Evolutionary conservation across 306 rosid genomes (phyloP).

Genomic region (Dalbergia cultrata): DNA sequence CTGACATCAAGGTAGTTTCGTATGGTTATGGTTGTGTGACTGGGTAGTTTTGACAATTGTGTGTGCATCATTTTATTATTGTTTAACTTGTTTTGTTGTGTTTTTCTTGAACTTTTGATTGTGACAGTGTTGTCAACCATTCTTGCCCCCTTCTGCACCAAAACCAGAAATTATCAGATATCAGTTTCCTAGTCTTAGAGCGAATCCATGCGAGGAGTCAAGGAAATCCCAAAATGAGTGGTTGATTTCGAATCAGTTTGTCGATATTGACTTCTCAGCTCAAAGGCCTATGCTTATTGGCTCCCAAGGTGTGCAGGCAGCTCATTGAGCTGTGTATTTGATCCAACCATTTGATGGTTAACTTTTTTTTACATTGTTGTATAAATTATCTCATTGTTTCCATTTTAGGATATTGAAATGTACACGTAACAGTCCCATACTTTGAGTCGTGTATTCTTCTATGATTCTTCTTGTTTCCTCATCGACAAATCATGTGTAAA

Average conservation of each 20-base stretch:
- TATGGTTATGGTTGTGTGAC: neutral
- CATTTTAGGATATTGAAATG: neutral
- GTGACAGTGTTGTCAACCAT: slow-evolving; percentile 66
- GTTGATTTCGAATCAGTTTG: slow-evolving; percentile 51
- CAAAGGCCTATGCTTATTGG: slow-evolving; percentile 59
- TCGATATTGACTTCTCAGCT: slow-evolving; percentile 55
- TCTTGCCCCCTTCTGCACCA: slow-evolving; percentile 52
- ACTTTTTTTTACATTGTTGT: neutral
- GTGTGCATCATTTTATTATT: slow-evolving; percentile 17
- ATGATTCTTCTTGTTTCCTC: slow-evolving; percentile 10
- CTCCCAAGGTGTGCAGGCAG: slow-evolving; percentile 67
- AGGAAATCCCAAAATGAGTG: slow-evolving; percentile 58
- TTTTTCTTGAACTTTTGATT: slow-evolving; percentile 25
- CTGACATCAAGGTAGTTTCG: neutral
- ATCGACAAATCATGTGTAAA: neutral
- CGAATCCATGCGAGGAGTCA: slow-evolving; percentile 53
- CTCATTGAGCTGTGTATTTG: slow-evolving; percentile 40
- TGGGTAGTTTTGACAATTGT: neutral
- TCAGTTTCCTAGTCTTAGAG: slow-evolving; percentile 52
- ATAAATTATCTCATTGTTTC: neutral
- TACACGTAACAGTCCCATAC: neutral
- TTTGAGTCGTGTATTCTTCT: neutral
- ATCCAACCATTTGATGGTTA: slow-evolving; percentile 34
- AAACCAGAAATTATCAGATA: slow-evolving; percentile 58
- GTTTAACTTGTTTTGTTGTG: neutral